phyloP scores from a whole-genome alignment of 2,329 filamentous ascomycete genomes.

The Talaromyces sp. region DNA sequence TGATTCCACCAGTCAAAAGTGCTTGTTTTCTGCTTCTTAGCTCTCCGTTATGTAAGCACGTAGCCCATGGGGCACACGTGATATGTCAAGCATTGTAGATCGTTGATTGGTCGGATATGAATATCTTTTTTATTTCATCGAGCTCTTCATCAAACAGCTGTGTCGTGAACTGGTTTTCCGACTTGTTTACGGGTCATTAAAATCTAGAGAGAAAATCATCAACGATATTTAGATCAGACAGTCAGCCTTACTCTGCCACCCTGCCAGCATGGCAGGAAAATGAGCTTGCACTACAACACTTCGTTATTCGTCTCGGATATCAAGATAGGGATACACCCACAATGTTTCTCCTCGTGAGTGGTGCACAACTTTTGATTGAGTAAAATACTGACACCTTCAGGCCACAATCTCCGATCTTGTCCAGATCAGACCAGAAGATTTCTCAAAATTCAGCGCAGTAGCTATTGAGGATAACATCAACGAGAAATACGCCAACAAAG shows the following conservation, averaged over 20 bases:
- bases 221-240: neutral
- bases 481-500: constrained; percentile 91
- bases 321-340: constrained; percentile 18
- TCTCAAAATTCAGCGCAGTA: constrained; percentile 72
- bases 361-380: neutral
- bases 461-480: constrained; percentile 97
- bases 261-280: constrained; percentile 8
- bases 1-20: constrained; percentile 5
- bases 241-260: neutral
- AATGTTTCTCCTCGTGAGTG: constrained; percentile 53
- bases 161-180: neutral
- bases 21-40: neutral
- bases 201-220: neutral
- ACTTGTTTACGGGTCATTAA: neutral
- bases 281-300: constrained; percentile 1
- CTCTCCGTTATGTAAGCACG: neutral
- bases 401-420: constrained; percentile 90
- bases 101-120: neutral
- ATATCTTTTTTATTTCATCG: constrained; percentile 3
- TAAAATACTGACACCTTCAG: constrained; percentile 46
- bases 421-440: constrained; percentile 85
- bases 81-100: neutral
- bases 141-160: neutral
- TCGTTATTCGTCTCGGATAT: neutral
- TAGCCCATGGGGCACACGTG: neutral